Evolutionary conservation across 2,329 filamentous ascomycete species (phyloP), one percentile per base, ranked within the genome.

Genomic region (Talaromyces sp.): DNA sequence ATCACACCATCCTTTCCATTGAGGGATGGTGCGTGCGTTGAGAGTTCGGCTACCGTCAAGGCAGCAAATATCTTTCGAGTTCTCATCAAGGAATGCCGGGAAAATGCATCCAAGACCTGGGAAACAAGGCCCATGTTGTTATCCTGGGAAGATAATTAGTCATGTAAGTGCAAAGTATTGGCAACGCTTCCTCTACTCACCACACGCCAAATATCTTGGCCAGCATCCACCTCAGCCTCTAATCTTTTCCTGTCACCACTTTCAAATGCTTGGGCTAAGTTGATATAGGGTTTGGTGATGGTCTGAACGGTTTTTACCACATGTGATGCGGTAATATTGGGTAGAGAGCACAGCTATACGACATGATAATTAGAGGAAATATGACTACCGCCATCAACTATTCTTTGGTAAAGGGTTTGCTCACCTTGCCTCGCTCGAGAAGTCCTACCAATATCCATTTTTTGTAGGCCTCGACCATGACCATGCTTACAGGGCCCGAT

Each of bases 401-500:
- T 32, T 20, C 11, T n/a, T n/a, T n/a, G n/a, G n/a, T n/a, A n/a
- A 10, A 16, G 5, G 11, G 9, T n/a, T 37, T n/a, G 62, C 75
- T 70, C 62, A 83, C 77, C 63, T 79, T 83, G 60, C 91, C 92
- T 48, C 86, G 77, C 6, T 83, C 79, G 16, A 99, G 76, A 49
- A 97, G 79, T 48, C 86, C 85, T 9, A 91, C 81, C 14, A 99
- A 76, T 8, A 95, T 69, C 89, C 91, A 97, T 72, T 93, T 95
- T 75, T 93, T 95, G 78, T 96, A 93, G 5, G 90, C 90, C 60
- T 96, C 91, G 3, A 89, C 79, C 88, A 94, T 94, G 46, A 95
- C 80, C 68, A 86, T 87, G 70, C 87, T 93, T 32, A 84, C 80
- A 29, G 80, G 77, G 17, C 86, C 86, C 47, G 77, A 79, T 0